phyloP scores from a whole-genome alignment of 768 basidiomycete genomes.

The Tylopilus sp. region DNA sequence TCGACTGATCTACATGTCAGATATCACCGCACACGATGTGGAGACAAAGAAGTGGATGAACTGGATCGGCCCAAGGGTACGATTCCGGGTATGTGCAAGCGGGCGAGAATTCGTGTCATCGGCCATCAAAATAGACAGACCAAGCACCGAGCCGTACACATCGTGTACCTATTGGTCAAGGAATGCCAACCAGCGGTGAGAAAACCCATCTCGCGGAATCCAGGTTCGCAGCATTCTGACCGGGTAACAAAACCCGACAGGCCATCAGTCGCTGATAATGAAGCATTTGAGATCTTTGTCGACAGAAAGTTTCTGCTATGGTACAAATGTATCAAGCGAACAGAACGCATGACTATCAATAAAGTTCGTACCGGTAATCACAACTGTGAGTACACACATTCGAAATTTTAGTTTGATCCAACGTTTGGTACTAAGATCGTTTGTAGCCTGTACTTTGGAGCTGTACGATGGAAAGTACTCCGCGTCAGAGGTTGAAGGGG shows the following conservation, averaged over 20 bases:
- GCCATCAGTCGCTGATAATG: not conserved
- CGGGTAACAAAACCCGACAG: conserved; percentile 1
- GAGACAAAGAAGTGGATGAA: conserved; percentile 9
- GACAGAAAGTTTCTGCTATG: conserved; percentile 8
- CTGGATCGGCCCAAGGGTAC: conserved; percentile 5
- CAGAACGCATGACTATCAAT: not conserved
- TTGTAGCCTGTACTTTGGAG: not conserved
- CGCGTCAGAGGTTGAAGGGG: not conserved
- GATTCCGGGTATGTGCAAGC: not conserved
- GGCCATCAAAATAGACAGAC: not conserved
- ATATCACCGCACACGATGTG: conserved; percentile 10
- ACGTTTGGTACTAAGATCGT: not conserved
- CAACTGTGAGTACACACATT: not conserved
- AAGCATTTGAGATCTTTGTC: conserved; percentile 5
- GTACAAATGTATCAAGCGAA: conserved; percentile 13
- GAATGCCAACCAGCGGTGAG: not conserved
- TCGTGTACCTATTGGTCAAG: conserved; percentile 1
- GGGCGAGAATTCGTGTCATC: conserved; percentile 7
- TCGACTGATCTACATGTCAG: conserved; percentile 3
- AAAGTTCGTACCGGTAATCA: not conserved
- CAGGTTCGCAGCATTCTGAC: not conserved
- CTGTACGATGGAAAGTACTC: conserved; percentile 4
- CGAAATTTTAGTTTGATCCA: not conserved
- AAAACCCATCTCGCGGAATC: not conserved
- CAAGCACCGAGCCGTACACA: not conserved